These are phyloP conservation scores for Hypoxylon fragiforme DNA, from an alignment of 495 filamentous ascomycete species.

Conservation along the genomic window DNA sequence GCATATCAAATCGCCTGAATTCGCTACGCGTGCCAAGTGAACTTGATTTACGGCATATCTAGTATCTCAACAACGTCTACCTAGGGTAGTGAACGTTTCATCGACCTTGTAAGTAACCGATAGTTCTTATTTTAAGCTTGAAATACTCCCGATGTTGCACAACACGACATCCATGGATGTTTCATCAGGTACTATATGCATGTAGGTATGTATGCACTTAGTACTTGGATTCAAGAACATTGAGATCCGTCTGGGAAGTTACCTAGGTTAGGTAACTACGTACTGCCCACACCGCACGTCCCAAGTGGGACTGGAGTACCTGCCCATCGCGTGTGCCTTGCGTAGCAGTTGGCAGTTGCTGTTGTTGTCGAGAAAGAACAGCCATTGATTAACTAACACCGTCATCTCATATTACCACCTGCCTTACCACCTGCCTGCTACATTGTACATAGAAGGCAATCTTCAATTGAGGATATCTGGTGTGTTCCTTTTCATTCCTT, in stretches of 20 bases:
- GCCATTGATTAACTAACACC: background rate
- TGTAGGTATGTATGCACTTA: no score
- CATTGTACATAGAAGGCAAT: background rate
- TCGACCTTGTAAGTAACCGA: constrained; percentile 29
- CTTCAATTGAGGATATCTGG: background rate
- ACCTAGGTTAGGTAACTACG: background rate
- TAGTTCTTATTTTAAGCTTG: constrained; percentile 35
- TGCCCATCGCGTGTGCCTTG: constrained; percentile 31
- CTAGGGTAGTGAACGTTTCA: no score
- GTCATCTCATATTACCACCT: background rate
- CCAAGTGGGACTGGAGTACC: constrained; percentile 10
- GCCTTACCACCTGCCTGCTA: background rate
- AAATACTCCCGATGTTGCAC: constrained; percentile 35
- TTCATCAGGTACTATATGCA: no score
- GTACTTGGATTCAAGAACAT: no score
- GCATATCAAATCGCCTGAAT: background rate
- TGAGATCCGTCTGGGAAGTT: background rate
- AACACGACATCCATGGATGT: constrained; percentile 25
- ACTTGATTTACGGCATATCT: background rate
- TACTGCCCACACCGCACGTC: background rate
- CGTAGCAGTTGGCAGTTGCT: constrained; percentile 4
- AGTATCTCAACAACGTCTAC: no score
- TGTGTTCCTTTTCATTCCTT: background rate
- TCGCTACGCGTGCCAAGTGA: background rate
- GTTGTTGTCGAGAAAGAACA: constrained; percentile 11